These are phyloP conservation scores for Hymenoscyphus occultus DNA, from an alignment of 2,329 filamentous ascomycete genomes.

Conservation along the genomic window DNA sequence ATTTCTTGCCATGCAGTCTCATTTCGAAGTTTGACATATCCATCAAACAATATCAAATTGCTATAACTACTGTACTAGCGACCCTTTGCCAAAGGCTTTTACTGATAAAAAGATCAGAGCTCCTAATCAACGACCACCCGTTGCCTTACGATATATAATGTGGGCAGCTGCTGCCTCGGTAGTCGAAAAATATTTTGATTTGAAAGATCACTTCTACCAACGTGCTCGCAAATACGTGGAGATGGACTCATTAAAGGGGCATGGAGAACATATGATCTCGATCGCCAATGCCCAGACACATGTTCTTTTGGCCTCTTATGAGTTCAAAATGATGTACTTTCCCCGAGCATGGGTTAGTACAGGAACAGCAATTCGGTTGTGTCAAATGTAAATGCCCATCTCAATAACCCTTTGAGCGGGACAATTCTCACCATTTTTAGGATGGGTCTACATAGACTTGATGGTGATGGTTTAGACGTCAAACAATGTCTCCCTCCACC, in stretches of 20 bases:
- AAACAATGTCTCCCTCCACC: conserved; percentile 87
- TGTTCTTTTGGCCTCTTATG: conserved; percentile 74
- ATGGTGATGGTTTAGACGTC: conserved; percentile 79
- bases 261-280: conserved; percentile 84
- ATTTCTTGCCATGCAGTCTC: not conserved
- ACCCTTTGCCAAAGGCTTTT: conserved; percentile 14
- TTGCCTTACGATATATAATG: conserved; percentile 89
- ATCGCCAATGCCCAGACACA: conserved; percentile 85
- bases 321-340: conserved; percentile 98
- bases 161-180: conserved; percentile 91
- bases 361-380: conserved; percentile 74
- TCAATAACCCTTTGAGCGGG: conserved; percentile 39
- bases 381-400: conserved; percentile 65
- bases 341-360: conserved; percentile 93
- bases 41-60: not conserved
- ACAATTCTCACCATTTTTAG: conserved; percentile 59
- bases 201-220: conserved; percentile 88
- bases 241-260: conserved; percentile 84
- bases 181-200: conserved; percentile 72
- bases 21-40: not conserved
- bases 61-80: not conserved
- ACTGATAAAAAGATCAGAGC: conserved; percentile 45
- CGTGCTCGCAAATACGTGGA: conserved; percentile 88
- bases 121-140: conserved; percentile 80
- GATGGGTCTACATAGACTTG: conserved; percentile 87